Conservation (phyloP, 1,284 basidiomycete genomes). For the Ceratobasidium theobromae region DNA sequence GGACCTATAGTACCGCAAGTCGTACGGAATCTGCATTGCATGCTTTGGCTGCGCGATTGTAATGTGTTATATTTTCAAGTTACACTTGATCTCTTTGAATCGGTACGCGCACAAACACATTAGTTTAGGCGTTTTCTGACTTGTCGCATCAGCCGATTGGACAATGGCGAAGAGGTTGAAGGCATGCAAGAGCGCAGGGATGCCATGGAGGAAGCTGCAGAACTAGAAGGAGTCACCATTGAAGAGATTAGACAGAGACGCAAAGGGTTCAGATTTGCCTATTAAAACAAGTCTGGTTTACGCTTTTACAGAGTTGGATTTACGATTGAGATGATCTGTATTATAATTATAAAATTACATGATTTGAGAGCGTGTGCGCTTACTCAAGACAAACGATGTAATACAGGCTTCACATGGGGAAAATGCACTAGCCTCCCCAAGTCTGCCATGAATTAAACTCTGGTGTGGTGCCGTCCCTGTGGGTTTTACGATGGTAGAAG, state of each 20-base stretch:
- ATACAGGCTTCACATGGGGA: no score
- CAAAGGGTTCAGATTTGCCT: conserved; percentile 55
- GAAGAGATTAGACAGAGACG: conserved; percentile 32
- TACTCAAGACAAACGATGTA: no score
- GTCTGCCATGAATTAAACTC: no score
- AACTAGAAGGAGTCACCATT: conserved; percentile 34
- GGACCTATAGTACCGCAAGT: conserved; percentile 43
- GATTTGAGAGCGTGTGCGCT: no score
- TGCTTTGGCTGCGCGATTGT: conserved; percentile 44
- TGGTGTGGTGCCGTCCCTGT: no score
- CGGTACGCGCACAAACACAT: conserved; percentile 46
- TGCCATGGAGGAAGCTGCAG: conserved; percentile 32
- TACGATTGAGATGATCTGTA: background rate
- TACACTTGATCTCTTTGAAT: conserved; percentile 54
- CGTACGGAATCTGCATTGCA: conserved; percentile 57
- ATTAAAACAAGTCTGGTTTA: conserved; percentile 26
- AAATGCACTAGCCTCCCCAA: no score
- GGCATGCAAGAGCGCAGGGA: conserved; percentile 26
- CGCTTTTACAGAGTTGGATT: background rate
- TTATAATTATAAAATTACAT: no score
- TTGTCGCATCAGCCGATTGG: background rate
- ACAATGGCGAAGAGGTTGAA: conserved; percentile 25
- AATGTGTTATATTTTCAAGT: conserved; percentile 58
- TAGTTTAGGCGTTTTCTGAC: conserved; percentile 41
- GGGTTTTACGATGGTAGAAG: no score